A percentile compares a stretch with the other conserved stretches of the same genome.
Evolutionary conservation across 1,284 basidiomycete species (phyloP).

Genomic region (Melampsora medusae): DNA sequence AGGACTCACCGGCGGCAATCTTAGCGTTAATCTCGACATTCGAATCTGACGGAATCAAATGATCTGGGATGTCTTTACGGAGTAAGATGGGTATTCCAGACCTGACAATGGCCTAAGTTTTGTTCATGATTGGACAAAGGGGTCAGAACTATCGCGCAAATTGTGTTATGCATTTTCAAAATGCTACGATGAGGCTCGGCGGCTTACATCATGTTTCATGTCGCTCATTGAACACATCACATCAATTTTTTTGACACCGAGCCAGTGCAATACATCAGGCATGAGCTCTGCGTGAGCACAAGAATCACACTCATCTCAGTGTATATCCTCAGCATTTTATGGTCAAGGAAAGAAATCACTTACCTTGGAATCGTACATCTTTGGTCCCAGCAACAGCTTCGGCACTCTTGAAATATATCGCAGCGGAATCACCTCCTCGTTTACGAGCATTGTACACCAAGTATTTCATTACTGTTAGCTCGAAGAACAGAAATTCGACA

Average conservation of each 20-base stretch:
- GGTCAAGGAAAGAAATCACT: neutral
- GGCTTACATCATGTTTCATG: conserved; percentile 60
- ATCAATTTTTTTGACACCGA: conserved; percentile 61
- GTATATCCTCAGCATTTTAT: too few species aligned
- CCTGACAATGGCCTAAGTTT: conserved; percentile 63
- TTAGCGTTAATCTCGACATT: neutral
- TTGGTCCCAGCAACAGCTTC: conserved; percentile 91
- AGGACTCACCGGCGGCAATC: neutral
- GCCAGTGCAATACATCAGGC: conserved; percentile 91
- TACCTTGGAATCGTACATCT: conserved; percentile 82
- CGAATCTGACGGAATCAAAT: conserved; percentile 52
- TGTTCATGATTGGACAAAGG: too few species aligned
- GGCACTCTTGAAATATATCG: conserved; percentile 90
- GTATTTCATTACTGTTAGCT: conserved; percentile 60
- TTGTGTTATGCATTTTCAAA: too few species aligned
- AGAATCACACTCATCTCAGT: neutral
- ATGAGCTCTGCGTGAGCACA: conserved; percentile 64
- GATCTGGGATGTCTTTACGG: conserved; percentile 78
- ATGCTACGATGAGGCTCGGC: conserved; percentile 47
- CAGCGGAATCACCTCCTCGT: conserved; percentile 84
- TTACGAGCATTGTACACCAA: conserved; percentile 93
- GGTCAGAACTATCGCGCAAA: too few species aligned
- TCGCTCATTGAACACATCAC: conserved; percentile 90
- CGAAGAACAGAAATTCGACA: too few species aligned
- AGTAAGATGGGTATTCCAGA: conserved; percentile 79